Evolutionary conservation across 495 filamentous ascomycete species (phyloP).

Genomic region (Penicillium alfredii): DNA sequence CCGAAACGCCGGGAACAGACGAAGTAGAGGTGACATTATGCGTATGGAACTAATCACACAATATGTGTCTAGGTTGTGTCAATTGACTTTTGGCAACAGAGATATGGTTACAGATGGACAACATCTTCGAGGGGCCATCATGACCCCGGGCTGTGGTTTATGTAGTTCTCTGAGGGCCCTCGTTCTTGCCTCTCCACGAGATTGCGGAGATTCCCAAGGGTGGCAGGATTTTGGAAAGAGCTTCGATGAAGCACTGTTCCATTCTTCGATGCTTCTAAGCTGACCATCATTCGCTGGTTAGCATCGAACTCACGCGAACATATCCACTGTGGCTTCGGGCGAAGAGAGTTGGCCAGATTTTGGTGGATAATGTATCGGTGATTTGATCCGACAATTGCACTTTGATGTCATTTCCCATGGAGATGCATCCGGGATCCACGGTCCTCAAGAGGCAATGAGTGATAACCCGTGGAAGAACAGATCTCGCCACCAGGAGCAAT

Average conservation of each 20-base stretch:
- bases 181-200: background rate
- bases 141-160: background rate
- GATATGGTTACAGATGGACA: too few relatives aligned
- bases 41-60: too few relatives aligned
- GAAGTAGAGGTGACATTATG: conserved; percentile 5
- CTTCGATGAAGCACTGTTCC: conserved; percentile 4
- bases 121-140: too few relatives aligned
- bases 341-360: too few relatives aligned
- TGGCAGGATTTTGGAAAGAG: too few relatives aligned
- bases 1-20: conserved; percentile 2
- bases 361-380: background rate
- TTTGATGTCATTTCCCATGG: conserved; percentile 6
- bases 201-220: background rate
- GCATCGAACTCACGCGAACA: too few relatives aligned
- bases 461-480: too few relatives aligned
- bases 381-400: background rate
- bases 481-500: too few relatives aligned
- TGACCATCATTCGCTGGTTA: background rate
- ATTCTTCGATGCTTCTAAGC: background rate
- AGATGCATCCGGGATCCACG: background rate
- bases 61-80: too few relatives aligned
- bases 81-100: too few relatives aligned
- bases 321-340: too few relatives aligned
- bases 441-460: too few relatives aligned
- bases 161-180: background rate